Evolutionary conservation across 2,329 filamentous ascomycete species (phyloP).

Genomic region (Huntiella omanensis): DNA sequence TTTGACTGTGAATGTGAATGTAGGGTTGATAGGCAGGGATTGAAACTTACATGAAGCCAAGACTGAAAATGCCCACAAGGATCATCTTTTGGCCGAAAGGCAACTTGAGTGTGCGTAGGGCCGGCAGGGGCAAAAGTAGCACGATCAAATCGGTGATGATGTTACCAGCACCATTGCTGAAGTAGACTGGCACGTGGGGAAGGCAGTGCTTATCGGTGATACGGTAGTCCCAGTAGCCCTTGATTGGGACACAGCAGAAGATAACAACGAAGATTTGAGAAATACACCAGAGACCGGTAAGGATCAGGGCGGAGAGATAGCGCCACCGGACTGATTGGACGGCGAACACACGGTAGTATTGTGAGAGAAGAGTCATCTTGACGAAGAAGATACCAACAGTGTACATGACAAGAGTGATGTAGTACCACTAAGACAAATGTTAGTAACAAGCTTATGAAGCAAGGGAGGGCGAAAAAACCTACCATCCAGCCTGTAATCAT

Average conservation of each 20-base stretch:
- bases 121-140: conserved; percentile 21
- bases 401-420: conserved; percentile 16
- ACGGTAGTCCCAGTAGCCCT: conserved; percentile 15
- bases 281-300: conserved; percentile 15
- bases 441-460: not conserved
- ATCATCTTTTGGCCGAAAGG: conserved; percentile 16
- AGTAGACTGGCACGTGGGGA: conserved; percentile 17
- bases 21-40: not conserved
- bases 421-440: conserved; percentile 11
- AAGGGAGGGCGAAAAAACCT: not conserved
- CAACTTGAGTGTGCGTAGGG: conserved; percentile 20
- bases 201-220: conserved; percentile 15
- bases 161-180: conserved; percentile 19
- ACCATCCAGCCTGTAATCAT: conserved; percentile 13
- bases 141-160: conserved; percentile 20
- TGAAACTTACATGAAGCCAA: conserved; percentile 18
- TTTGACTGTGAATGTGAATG: not conserved
- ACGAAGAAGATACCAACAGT: conserved; percentile 18
- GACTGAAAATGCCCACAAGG: conserved; percentile 16
- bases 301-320: conserved; percentile 16
- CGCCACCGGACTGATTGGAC: conserved; percentile 13
- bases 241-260: conserved; percentile 7
- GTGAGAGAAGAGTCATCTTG: conserved; percentile 18
- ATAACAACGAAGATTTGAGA: conserved; percentile 13
- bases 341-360: conserved; percentile 19